phyloP scores from a whole-genome alignment of 2,329 filamentous ascomycete species.

The Rugonectria rugulosa region DNA sequence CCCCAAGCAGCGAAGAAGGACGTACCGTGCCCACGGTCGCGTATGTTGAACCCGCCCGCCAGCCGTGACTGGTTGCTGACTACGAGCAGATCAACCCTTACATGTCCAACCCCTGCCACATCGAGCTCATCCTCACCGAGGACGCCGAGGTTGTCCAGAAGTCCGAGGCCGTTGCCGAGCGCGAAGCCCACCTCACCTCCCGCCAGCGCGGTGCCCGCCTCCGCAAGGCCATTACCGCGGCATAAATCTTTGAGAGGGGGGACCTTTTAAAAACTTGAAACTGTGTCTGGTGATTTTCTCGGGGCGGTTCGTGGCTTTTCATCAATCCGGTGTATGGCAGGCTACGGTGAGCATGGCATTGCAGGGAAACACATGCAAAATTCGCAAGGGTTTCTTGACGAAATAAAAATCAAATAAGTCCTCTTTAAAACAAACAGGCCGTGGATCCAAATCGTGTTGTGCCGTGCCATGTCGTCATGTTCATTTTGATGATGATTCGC shows the following conservation, averaged over 20 bases:
- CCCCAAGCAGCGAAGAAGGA: conserved; percentile 98
- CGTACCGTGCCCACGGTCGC: conserved; percentile 99
- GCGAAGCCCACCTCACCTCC: conserved; percentile 78
- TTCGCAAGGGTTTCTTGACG: conserved; percentile 48
- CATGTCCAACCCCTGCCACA: conserved; percentile 99
- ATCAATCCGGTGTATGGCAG: conserved; percentile 50
- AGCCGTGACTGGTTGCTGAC: conserved; percentile 13
- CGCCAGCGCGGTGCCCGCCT: conserved; percentile 85
- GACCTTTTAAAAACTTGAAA: conserved; percentile 27
- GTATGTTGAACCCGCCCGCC: conserved; percentile 67
- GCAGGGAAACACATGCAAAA: conserved; percentile 48
- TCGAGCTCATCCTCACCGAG: conserved; percentile 99
- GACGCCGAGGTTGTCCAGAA: conserved; percentile 96
- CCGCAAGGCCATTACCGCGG: conserved; percentile 70
- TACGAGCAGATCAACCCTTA: conserved; percentile 94
- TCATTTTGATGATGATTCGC: neutral
- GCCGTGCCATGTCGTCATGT: neutral
- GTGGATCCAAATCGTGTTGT: conserved; percentile 4
- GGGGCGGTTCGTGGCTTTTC: conserved; percentile 49
- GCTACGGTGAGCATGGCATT: conserved; percentile 50
- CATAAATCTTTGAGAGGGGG: conserved; percentile 52
- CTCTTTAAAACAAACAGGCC: conserved; percentile 29
- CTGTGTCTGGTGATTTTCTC: conserved; percentile 40
- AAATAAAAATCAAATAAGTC: conserved; percentile 47
- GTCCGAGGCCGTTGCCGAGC: conserved; percentile 80